Conservation (phyloP, 202 grass and related monocot genomes). For the Bolboschoenoplectus hybrid region DNA sequence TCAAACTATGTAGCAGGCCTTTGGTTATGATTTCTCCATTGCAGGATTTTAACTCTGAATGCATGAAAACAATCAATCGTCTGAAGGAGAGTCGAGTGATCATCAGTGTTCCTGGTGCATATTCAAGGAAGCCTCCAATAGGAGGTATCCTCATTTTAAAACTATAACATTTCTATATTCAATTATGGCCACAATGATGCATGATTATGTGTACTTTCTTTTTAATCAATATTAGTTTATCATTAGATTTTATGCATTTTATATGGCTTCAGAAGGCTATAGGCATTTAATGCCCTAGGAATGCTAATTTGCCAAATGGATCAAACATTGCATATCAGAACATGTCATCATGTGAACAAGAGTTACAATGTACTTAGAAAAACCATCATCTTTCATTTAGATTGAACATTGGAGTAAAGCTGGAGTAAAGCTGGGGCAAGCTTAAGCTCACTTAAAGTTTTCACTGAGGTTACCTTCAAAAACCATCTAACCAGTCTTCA, state of each 20-base stretch:
- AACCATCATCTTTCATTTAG: neutral
- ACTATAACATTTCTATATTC: conserved; percentile 5
- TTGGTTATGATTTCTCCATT: conserved; percentile 25
- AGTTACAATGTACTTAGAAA: neutral
- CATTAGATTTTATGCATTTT: conserved; percentile 6
- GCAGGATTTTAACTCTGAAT: conserved; percentile 55
- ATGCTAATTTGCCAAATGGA: neutral
- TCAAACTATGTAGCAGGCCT: neutral
- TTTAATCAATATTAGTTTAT: neutral
- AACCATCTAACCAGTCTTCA: neutral
- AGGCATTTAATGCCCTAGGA: neutral
- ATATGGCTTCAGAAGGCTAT: neutral
- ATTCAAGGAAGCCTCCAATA: conserved; percentile 89
- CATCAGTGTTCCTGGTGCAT: conserved; percentile 75
- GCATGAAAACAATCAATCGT: conserved; percentile 40
- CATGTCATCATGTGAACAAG: neutral
- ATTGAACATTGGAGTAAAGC: neutral
- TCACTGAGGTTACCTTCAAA: conserved; percentile 1
- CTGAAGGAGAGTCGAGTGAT: conserved; percentile 65
- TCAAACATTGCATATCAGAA: conserved; percentile 15
- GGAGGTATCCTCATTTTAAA: conserved; percentile 68
- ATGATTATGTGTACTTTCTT: neutral
- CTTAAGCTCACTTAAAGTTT: conserved; percentile 7
- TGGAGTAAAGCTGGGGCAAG: neutral
- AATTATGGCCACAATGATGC: neutral